Percentiles rank a stretch among this genome's conserved stretches.
These are phyloP conservation scores for Vitis hybrid DNA, from an alignment of 177 flowering plant species.

Conservation along the genomic window DNA sequence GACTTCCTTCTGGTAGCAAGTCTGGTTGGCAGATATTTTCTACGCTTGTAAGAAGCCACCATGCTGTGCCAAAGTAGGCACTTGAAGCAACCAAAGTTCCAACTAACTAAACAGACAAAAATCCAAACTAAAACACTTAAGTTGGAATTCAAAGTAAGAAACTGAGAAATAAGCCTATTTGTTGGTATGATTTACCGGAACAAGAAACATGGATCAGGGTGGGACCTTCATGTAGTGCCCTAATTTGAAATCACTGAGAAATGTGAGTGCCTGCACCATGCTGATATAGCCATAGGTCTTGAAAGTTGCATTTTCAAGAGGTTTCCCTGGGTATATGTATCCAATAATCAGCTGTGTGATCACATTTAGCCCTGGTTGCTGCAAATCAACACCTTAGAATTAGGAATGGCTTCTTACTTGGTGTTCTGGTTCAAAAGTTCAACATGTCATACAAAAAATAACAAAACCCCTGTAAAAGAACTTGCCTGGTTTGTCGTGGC, in stretches of 20 bases:
- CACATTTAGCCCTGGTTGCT: conserved; percentile 26
- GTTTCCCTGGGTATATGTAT: conserved; percentile 26
- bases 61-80: conserved; percentile 49
- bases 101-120: conserved; percentile 23
- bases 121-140: background rate
- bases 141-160: no score
- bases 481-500: conserved; percentile 51
- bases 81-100: conserved; percentile 46
- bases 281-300: conserved; percentile 25
- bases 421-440: no score
- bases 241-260: conserved; percentile 31
- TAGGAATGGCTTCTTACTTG: background rate
- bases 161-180: no score
- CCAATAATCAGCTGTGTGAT: conserved; percentile 28
- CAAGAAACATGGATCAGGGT: conserved; percentile 50
- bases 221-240: conserved; percentile 33
- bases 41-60: conserved; percentile 60
- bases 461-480: no score
- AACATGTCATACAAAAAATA: background rate
- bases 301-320: conserved; percentile 20
- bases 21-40: conserved; percentile 43
- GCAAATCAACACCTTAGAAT: background rate
- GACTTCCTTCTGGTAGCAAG: conserved; percentile 55
- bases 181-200: conserved; percentile 22
- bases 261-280: conserved; percentile 24